phyloP scores from a whole-genome alignment of 2,329 filamentous ascomycete species.

The Colletotrichum sojae region DNA sequence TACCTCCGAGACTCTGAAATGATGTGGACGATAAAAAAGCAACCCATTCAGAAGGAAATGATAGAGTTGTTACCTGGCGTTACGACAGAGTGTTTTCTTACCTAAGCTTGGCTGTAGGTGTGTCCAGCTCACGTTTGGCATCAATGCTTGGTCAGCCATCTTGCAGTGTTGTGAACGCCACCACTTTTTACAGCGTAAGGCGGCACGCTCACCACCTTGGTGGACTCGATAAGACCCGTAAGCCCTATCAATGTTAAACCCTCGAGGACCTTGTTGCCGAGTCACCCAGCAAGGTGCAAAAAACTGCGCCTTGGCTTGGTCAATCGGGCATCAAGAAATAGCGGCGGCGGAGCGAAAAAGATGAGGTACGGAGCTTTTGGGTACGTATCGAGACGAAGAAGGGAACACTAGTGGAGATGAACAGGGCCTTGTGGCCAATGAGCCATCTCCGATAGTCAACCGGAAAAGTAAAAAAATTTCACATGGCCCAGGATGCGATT shows the following conservation, averaged over 20 bases:
- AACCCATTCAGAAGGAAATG: no score
- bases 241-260: background rate
- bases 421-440: background rate
- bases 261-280: conserved; percentile 2
- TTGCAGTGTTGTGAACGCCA: no score
- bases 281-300: background rate
- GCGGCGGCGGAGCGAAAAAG: conserved; percentile 34
- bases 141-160: no score
- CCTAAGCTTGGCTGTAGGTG: no score
- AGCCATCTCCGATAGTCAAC: conserved; percentile 25
- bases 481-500: conserved; percentile 43
- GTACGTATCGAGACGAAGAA: conserved; percentile 33
- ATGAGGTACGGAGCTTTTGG: conserved; percentile 30
- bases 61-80: no score
- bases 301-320: conserved; percentile 21
- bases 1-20: no score
- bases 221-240: background rate
- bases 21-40: no score
- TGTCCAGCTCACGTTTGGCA: no score
- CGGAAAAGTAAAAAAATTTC: conserved; percentile 41
- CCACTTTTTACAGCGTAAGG: no score
- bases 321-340: conserved; percentile 35
- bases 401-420: conserved; percentile 13
- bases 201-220: no score
- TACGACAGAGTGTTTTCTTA: no score